These are phyloP conservation scores for Handroanthus guayacan DNA, from an alignment of 257 asterid species.

Conservation along the genomic window DNA sequence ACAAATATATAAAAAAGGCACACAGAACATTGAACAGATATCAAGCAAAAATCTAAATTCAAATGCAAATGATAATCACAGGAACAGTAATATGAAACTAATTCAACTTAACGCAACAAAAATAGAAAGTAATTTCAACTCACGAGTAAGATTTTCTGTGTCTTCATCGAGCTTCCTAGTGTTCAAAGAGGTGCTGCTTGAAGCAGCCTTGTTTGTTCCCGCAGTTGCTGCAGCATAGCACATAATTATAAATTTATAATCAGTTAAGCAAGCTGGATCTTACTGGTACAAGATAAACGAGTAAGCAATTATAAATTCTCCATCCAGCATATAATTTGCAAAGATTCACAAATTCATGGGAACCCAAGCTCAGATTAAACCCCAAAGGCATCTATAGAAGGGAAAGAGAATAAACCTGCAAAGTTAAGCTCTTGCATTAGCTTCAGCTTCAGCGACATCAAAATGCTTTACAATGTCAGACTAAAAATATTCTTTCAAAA, in stretches of 20 bases:
- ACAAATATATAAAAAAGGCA: neutral
- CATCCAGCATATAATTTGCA: neutral
- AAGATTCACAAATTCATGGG: constrained; percentile 13
- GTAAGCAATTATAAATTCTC: neutral
- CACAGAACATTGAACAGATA: constrained; percentile 13
- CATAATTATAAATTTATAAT: constrained; percentile 25
- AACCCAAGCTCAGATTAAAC: constrained; percentile 5
- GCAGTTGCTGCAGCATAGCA: constrained; percentile 73
- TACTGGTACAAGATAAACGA: neutral
- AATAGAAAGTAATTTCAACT: constrained; percentile 47
- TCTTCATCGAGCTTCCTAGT: constrained; percentile 96
- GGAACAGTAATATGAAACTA: neutral
- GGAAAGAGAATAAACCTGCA: constrained; percentile 1
- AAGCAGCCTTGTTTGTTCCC: constrained; percentile 91
- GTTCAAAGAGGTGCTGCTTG: constrained; percentile 81
- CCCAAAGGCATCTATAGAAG: neutral
- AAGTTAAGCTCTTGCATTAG: constrained; percentile 9
- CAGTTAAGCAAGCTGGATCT: constrained; percentile 14
- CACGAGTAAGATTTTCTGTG: constrained; percentile 88
- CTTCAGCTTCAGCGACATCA: constrained; percentile 5
- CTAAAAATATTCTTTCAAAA: neutral
- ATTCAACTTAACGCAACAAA: constrained; percentile 12
- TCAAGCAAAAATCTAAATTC: constrained; percentile 6
- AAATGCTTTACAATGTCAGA: neutral
- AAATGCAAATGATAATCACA: neutral